phyloP scores from a whole-genome alignment of 768 basidiomycete genomes.

The Leccinum incarnatum region DNA sequence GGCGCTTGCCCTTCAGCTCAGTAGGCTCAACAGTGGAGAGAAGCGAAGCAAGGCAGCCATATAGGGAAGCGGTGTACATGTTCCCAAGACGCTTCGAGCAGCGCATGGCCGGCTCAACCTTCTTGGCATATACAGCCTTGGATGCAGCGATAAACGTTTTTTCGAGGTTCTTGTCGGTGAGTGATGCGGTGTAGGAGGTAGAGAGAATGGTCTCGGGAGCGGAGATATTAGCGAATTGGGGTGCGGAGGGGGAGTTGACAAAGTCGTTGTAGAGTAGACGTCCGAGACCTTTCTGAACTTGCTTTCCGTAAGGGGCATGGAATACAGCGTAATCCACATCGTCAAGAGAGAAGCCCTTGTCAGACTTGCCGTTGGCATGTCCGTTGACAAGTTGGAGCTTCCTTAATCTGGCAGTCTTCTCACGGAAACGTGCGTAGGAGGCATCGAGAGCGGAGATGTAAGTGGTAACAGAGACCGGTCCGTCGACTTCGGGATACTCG shows the following conservation, averaged over 20 bases:
- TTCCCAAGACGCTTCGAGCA: slow-evolving; percentile 92
- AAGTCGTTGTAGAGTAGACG: slow-evolving; percentile 94
- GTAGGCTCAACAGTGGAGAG: slow-evolving; percentile 69
- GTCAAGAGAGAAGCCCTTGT: slow-evolving; percentile 63
- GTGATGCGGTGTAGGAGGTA: slow-evolving; percentile 65
- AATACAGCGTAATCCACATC: slow-evolving; percentile 91
- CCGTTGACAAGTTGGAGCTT: slow-evolving; percentile 42
- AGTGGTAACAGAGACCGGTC: slow-evolving; percentile 92
- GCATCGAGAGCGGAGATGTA: slow-evolving; percentile 93
- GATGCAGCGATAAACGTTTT: slow-evolving; percentile 87
- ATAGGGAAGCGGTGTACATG: slow-evolving; percentile 98
- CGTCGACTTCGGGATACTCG: slow-evolving; percentile 96
- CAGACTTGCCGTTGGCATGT: slow-evolving; percentile 32
- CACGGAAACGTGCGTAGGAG: slow-evolving; percentile 80
- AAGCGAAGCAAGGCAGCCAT: slow-evolving; percentile 89
- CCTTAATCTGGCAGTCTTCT: slow-evolving; percentile 69
- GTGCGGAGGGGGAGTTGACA: slow-evolving; percentile 65
- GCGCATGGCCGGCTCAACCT: slow-evolving; percentile 80
- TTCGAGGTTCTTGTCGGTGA: slow-evolving; percentile 93
- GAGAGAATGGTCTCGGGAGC: slow-evolving; percentile 70
- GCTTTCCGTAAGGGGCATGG: slow-evolving; percentile 98
- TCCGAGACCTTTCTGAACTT: slow-evolving; percentile 95
- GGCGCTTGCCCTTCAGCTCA: slow-evolving; percentile 74
- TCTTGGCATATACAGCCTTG: slow-evolving; percentile 69
- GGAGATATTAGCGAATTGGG: slow-evolving; percentile 69